Percentiles rank a stretch among this genome's conserved stretches.
phyloP scores from a whole-genome alignment of 2,329 filamentous ascomycete genomes.

The Epichloe uncinata region DNA sequence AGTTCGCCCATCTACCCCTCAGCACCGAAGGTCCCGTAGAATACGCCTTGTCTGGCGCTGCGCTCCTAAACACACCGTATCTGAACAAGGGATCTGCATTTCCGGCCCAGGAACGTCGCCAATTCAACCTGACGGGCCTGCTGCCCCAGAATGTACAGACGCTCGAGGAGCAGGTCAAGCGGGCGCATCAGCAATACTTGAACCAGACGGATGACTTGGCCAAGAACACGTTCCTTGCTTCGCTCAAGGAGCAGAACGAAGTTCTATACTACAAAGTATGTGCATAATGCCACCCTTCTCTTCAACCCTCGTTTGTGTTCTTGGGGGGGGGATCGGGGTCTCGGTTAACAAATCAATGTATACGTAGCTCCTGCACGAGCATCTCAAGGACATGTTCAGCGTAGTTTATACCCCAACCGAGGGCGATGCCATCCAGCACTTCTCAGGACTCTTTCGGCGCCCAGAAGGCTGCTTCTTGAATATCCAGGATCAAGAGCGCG shows the following conservation, averaged over 20 bases:
- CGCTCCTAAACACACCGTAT: conserved; percentile 22
- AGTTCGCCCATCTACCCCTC: conserved; percentile 20
- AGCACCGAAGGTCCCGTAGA: conserved; percentile 23
- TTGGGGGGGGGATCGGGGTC: too few relatives aligned
- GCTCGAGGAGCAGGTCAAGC: conserved; percentile 59
- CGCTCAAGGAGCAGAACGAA: conserved; percentile 73
- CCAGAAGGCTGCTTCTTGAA: conserved; percentile 75
- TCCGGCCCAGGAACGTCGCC: conserved; percentile 49
- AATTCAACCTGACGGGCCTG: conserved; percentile 59
- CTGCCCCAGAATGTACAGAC: conserved; percentile 61
- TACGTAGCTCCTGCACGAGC: conserved; percentile 53
- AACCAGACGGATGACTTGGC: conserved; percentile 50
- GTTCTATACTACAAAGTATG: conserved; percentile 64
- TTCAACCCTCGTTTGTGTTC: too few relatives aligned
- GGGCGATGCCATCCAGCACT: conserved; percentile 77
- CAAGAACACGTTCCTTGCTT: conserved; percentile 82
- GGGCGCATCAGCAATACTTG: conserved; percentile 71
- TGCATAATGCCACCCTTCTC: not conserved
- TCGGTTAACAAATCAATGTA: not conserved
- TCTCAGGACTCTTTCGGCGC: conserved; percentile 61
- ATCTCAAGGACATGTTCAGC: conserved; percentile 78
- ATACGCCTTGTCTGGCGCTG: conserved; percentile 22
- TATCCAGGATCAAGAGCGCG: conserved; percentile 51
- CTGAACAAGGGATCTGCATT: conserved; percentile 80
- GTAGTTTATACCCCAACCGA: conserved; percentile 89